A percentile compares a stretch with the other conserved stretches of the same genome.
Evolutionary conservation across 768 basidiomycete species (phyloP).

Genomic region (Boletus vinaceobasis): DNA sequence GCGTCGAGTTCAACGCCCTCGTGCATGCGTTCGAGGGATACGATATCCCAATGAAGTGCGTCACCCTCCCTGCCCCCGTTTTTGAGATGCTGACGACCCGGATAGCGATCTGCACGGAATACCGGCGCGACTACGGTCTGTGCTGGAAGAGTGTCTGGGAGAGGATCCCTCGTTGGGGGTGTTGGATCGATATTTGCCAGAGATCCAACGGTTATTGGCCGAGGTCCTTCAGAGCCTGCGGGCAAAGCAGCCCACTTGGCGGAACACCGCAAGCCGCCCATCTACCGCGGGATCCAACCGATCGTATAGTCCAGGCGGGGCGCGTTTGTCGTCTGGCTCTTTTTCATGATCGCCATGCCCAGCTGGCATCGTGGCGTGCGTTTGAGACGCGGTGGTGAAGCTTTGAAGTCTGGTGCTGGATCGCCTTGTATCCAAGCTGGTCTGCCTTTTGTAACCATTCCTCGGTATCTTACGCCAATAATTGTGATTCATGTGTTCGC

Average conservation of each 20-base stretch:
- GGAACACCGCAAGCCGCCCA: constrained; percentile 14
- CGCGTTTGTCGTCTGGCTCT: neutral
- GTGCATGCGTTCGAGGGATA: constrained; percentile 71
- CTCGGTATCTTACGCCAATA: neutral
- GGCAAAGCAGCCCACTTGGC: constrained; percentile 41
- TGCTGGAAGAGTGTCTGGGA: constrained; percentile 44
- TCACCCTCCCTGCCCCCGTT: neutral
- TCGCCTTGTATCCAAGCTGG: neutral
- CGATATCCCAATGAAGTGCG: constrained; percentile 76
- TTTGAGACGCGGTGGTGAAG: constrained; percentile 1
- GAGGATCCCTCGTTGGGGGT: constrained; percentile 35
- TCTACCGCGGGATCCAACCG: constrained; percentile 2
- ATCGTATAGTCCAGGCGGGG: neutral
- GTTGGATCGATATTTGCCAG: constrained; percentile 38
- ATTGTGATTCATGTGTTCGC: neutral
- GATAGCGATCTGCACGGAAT: constrained; percentile 41
- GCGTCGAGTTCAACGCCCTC: constrained; percentile 83
- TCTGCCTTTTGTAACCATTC: neutral
- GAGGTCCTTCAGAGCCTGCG: constrained; percentile 41
- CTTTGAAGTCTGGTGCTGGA: neutral
- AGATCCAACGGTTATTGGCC: constrained; percentile 34
- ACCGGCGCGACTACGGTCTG: constrained; percentile 36
- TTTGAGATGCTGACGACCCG: neutral
- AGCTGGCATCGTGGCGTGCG: neutral
- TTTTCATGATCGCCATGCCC: constrained; percentile 8